Percentiles rank a stretch among this genome's conserved stretches.
These are phyloP conservation scores for Tolypocladium nubicola DNA, from an alignment of 2,329 filamentous ascomycete genomes.

Conservation along the genomic window DNA sequence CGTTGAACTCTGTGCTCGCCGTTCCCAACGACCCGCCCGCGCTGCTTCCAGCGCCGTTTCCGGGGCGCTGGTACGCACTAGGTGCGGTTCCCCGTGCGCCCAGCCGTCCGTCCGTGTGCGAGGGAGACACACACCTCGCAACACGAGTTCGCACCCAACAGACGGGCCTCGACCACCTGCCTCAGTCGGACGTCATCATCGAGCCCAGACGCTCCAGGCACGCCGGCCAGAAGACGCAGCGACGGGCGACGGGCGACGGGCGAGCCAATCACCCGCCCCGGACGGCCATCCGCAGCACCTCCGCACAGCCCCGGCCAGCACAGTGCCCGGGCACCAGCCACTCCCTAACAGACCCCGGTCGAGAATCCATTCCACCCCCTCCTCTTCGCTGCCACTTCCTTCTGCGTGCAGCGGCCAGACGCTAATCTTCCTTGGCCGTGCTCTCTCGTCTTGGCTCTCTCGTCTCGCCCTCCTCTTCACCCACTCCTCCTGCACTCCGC, in stretches of 20 bases:
- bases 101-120: neutral
- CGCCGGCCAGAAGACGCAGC: neutral
- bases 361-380: neutral
- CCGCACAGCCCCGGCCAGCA: neutral
- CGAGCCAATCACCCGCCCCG: neutral
- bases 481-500: slow-evolving; percentile 9
- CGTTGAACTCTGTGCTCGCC: neutral
- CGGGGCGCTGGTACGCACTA: neutral
- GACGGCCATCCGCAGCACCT: neutral
- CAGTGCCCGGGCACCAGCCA: neutral
- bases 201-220: neutral
- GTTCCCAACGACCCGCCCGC: neutral
- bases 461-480: slow-evolving; percentile 5
- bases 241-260: neutral
- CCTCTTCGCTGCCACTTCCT: neutral
- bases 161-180: neutral
- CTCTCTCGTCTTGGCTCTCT: neutral
- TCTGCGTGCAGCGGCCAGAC: neutral
- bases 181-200: no score
- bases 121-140: no score
- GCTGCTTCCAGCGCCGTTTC: neutral
- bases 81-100: neutral
- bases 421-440: neutral
- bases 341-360: neutral
- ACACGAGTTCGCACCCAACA: neutral